phyloP scores from a whole-genome alignment of 352 stramenopile genomes.

The Phytophthora nicotianae region DNA sequence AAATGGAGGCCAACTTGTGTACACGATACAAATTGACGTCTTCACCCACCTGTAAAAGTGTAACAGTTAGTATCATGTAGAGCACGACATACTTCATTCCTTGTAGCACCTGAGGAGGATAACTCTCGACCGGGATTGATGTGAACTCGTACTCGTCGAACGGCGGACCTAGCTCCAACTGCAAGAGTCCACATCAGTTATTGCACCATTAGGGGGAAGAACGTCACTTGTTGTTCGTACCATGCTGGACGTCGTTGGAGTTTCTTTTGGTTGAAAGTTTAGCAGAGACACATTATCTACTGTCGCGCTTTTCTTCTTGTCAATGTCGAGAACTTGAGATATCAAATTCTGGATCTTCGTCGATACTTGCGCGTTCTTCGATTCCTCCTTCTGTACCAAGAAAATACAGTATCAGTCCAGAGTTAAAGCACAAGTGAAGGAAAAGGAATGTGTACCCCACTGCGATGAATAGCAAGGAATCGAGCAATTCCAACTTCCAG shows the following conservation, averaged over 20 bases:
- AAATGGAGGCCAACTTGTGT: constrained; percentile 80
- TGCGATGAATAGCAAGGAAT: constrained; percentile 66
- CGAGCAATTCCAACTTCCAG: constrained; percentile 76
- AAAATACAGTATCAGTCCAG: neutral
- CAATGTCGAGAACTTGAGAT: constrained; percentile 64
- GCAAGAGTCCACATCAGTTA: neutral
- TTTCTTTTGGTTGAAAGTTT: constrained; percentile 68
- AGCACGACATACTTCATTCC: neutral
- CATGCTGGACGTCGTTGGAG: constrained; percentile 46
- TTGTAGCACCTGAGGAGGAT: constrained; percentile 60
- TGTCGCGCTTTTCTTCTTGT: constrained; percentile 63
- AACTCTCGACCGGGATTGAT: constrained; percentile 77
- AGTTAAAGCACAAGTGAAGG: neutral
- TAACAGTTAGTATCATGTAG: neutral
- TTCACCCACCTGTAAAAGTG: constrained; percentile 54
- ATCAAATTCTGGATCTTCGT: constrained; percentile 72
- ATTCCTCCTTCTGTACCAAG: constrained; percentile 48
- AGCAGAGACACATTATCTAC: constrained; percentile 75
- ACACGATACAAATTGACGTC: constrained; percentile 72
- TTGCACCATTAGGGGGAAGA: neutral
- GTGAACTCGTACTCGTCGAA: constrained; percentile 69
- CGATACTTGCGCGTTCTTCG: constrained; percentile 62
- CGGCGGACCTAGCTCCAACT: constrained; percentile 74
- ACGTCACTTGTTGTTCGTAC: constrained; percentile 28
- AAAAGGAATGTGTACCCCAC: constrained; percentile 38